Base-by-base conservation (phyloP, 495 filamentous ascomycete genomes). In the Annulohypoxylon maeteangense region DNA sequence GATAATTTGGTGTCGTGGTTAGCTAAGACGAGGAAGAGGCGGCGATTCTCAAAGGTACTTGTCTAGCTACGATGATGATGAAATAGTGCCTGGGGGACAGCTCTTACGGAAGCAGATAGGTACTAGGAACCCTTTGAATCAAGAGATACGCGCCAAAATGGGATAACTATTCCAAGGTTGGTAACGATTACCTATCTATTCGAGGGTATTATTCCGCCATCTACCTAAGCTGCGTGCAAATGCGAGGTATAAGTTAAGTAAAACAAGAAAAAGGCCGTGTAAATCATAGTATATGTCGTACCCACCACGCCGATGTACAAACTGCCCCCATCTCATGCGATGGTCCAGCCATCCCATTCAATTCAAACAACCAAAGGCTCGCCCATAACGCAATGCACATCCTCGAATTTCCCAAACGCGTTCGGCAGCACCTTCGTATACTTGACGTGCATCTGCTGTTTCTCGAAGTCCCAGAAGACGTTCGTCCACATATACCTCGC, bases 331-430 rank as follows among this genome's bases (percentile, higher is more conserved):
- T 50, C 29, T 34, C 48, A 73, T 7, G n/a, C n/a, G n/a, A n/a
- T 47, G 45, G 45, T 80, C 78, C 16, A 2, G 22, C n/a, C 22
- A 7, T 10, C 20, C 23, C 45, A 22, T 20, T 2, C n/a, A 6
- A 2, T 29, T 51, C 4, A 29, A n/a, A 29, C 23, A 25, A 4
- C 1, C 23, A 23, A 29, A 29, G 47, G 25, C 47, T 51, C 47
- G 11, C 47, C 47, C 45, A 83, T 62, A 75, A 81, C 77, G 63
- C 81, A 80, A 0, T 75, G 76, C 76, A 83, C 83, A 65, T 78
- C 83, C 51, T 82, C 79, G 54, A 83, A 81, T 75, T 82, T 58
- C 32, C 71, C 71, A 7, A 67, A 12, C 1, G 25, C 53, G 29
- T 73, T 40, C 2, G 70, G 73, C 18, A 73, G 53, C 2, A 72